Base-by-base conservation (phyloP, 192 early-diverging fungal species). In the Rhizophagus sp. region DNA sequence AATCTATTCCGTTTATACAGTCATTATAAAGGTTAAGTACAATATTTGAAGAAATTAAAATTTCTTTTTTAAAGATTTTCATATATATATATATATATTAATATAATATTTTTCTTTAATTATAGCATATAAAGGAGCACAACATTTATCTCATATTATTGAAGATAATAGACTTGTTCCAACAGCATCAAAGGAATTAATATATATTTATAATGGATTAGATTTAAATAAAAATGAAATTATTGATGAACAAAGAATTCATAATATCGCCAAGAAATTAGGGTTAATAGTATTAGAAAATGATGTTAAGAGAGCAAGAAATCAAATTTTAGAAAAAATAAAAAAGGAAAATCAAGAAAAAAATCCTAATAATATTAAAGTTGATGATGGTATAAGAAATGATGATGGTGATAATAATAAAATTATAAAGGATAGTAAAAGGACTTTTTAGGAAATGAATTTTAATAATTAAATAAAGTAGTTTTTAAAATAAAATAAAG, bases 1-100 rank as follows among this genome's bases (percentile, higher is more conserved):
- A 95, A 95, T 82, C 73, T 92, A 41, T 95, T 93, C 75, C 90
- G 94, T 4, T 86, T 95, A 30, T 95, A 94, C 82, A 93, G 91
- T 80, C 93, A 95, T 67, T 94, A 93, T 82, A 92, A 92, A 92
- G 94, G 93, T 84, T 41, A 84, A 82, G 27, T 63, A 44, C 11
- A 22, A 15, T 25, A 10, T 19, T 52, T 15, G 12, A 36, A 8
- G 3, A 19, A 27, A 41, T 41, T 41, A 41, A 41, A 41, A 41
- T 69, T 34, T 36, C 34, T 36, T 36, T 36, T 36, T 30, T n/a
- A n/a, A n/a, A n/a, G n/a, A n/a, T n/a, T n/a, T n/a, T n/a, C n/a
- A n/a, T n/a, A n/a, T n/a, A 30, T 30, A 30, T 30, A 30, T 30
- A n/a, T 30, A 30, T 30, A 30, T 30, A 30, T 1, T 30, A 30